phyloP scores from a whole-genome alignment of 2,329 filamentous ascomycete genomes.

The Penicillium crustosum region DNA sequence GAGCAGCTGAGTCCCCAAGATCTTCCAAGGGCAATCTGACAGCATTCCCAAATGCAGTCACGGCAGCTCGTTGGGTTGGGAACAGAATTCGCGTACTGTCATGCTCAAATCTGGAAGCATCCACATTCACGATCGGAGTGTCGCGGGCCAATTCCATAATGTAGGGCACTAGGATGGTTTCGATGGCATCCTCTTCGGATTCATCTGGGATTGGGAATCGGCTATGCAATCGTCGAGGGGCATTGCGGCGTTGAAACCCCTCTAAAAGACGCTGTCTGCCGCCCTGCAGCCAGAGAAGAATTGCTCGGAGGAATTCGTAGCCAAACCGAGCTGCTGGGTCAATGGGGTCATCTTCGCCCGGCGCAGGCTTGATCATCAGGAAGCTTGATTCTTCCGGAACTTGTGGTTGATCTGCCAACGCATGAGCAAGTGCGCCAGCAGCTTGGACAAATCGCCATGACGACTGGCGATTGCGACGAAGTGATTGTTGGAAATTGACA shows the following conservation, averaged over 20 bases:
- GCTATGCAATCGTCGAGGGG: constrained; percentile 40
- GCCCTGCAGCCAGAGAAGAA: constrained; percentile 62
- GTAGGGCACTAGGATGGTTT: constrained; percentile 60
- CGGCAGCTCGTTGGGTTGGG: constrained; percentile 54
- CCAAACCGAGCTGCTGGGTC: constrained; percentile 53
- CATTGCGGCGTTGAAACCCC: constrained; percentile 54
- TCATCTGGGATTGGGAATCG: constrained; percentile 55
- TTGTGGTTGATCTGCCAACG: constrained; percentile 55
- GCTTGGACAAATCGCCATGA: constrained; percentile 63
- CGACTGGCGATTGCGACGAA: constrained; percentile 57
- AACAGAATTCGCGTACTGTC: constrained; percentile 56
- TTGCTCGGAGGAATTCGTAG: constrained; percentile 66
- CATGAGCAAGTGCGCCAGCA: constrained; percentile 57
- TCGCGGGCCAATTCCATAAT: constrained; percentile 55
- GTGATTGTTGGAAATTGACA: constrained; percentile 55
- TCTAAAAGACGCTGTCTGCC: constrained; percentile 56
- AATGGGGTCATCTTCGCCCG: constrained; percentile 43
- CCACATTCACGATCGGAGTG: constrained; percentile 54
- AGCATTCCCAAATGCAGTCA: constrained; percentile 56
- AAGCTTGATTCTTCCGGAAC: constrained; percentile 45
- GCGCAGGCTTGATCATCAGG: constrained; percentile 49
- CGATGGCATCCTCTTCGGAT: constrained; percentile 54
- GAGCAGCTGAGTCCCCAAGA: constrained; percentile 43
- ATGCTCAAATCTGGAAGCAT: constrained; percentile 58
- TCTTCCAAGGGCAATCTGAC: constrained; percentile 55